Evolutionary conservation across 1,139 yeast genomes (phyloP).

Genomic region (Neolecta irregularis): DNA sequence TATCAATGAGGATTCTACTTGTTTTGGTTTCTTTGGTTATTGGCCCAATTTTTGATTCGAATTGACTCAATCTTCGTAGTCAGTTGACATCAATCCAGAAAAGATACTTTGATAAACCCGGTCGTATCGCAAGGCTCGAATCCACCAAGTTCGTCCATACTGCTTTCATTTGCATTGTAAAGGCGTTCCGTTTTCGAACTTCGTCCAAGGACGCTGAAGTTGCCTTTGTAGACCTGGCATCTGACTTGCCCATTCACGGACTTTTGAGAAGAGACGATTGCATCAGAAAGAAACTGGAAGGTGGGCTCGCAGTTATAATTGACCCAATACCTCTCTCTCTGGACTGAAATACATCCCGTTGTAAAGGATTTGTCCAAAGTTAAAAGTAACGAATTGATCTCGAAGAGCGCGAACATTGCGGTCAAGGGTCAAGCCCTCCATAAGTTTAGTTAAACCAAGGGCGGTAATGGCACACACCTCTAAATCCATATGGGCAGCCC

Average conservation of each 20-base stretch:
- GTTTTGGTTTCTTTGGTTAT: too few relatives aligned
- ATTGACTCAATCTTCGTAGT: too few relatives aligned
- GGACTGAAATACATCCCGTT: constrained; percentile 94
- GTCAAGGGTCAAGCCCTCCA: constrained; percentile 94
- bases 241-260: constrained; percentile 95
- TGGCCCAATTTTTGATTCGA: too few relatives aligned
- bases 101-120: constrained; percentile 96
- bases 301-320: too few relatives aligned
- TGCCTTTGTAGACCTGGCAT: constrained; percentile 86
- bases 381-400: constrained; percentile 87
- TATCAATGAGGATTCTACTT: too few relatives aligned
- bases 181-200: constrained; percentile 87
- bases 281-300: constrained; percentile 85
- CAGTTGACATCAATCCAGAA: too few relatives aligned
- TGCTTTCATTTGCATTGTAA: constrained; percentile 93
- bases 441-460: too few relatives aligned
- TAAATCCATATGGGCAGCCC: constrained; percentile 85
- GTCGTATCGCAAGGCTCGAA: constrained; percentile 94
- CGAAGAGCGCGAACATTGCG: constrained; percentile 95
- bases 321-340: too few relatives aligned
- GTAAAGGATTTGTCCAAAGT: constrained; percentile 80
- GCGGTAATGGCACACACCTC: too few relatives aligned
- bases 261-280: constrained; percentile 86
- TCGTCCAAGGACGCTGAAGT: constrained; percentile 73
- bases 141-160: constrained; percentile 98